Evolutionary conservation across 345 rosid species (phyloP).

Genomic region (Theobroma cacao): DNA sequence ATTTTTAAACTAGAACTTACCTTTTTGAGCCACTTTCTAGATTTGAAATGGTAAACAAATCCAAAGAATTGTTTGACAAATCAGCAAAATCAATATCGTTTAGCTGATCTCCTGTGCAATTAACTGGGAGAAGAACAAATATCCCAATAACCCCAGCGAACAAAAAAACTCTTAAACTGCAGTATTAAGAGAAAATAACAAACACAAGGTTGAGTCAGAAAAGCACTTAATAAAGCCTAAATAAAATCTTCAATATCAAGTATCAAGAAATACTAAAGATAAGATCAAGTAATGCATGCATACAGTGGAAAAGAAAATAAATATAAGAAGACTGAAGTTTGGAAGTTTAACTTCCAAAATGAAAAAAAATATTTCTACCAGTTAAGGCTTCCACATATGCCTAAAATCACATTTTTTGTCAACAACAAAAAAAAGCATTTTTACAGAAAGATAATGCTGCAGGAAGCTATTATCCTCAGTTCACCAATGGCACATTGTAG

Average conservation of each 20-base stretch:
- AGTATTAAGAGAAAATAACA: conserved; percentile 27
- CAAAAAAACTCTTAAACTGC: conserved; percentile 86
- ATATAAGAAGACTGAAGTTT: neutral
- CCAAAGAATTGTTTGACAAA: conserved; percentile 72
- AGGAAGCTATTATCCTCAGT: too few relatives aligned
- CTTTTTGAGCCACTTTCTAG: conserved; percentile 57
- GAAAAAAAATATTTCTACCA: neutral
- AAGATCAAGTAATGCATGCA: conserved; percentile 4
- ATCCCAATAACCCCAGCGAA: conserved; percentile 84
- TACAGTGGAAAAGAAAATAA: neutral
- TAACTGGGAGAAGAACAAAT: conserved; percentile 87
- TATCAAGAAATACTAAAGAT: neutral
- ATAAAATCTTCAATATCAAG: neutral
- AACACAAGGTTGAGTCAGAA: conserved; percentile 10
- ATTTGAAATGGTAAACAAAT: conserved; percentile 81
- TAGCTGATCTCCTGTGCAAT: conserved; percentile 70
- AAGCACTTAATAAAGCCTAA: conserved; percentile 3
- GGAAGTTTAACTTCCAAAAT: neutral
- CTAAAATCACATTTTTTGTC: too few relatives aligned
- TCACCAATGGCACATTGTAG: neutral
- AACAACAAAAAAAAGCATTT: too few relatives aligned
- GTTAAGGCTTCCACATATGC: too few relatives aligned
- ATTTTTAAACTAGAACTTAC: conserved; percentile 31
- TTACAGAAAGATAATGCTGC: too few relatives aligned
- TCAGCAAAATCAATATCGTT: conserved; percentile 55